Evolutionary conservation across 768 basidiomycete genomes (phyloP), one percentile per base, ranked within the genome.

Genomic region (Mycena capillaripes): DNA sequence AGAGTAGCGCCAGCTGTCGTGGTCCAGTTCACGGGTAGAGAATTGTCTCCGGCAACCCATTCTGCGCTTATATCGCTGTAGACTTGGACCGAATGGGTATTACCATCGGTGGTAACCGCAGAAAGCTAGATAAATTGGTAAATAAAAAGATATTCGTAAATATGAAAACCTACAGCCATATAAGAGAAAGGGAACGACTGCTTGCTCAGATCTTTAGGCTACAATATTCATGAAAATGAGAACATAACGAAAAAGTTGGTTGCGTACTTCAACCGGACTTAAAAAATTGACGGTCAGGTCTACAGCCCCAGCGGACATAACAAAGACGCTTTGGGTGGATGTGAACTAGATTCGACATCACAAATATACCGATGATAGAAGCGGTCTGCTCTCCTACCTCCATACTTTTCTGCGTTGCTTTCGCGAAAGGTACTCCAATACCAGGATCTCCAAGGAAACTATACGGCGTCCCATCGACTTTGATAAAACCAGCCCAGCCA

Each of bases 401-500:
- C 30, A 88, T 84, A 73, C 87, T 89, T 72, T 87, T 90, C 79
- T 92, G 90, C 2, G 83, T 83, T 0, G 91, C 90, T 78, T 85
- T 89, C 7, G 72, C 76, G 65, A 86, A 84, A 3, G 81, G 81
- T 0, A 80, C 84, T 0, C 88, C 77, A 21, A 90, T 88, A 55
- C 71, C 78, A 6, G 91, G 88, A 27, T 80, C 79, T 23, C 91
- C 91, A 14, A 92, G 79, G 77, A 90, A 90, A 70, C 81, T 88
- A 78, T 90, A 92, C 2, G 88, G 77, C 10, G 79, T 82, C 17
- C 86, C 87, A 70, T 92, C 91, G 5, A 92, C 89, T 75, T 87
- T 90, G 73, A 89, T 83, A 67, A 89, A 90, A 1, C 90, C 90
- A 25, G 90, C 88, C 91, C 91, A 93, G 17, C 90, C 90, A 38